Evolutionary conservation across 371 early-diverging fungal genomes (phyloP).

Genomic region (Batrachochytrium dendrobatidis): DNA sequence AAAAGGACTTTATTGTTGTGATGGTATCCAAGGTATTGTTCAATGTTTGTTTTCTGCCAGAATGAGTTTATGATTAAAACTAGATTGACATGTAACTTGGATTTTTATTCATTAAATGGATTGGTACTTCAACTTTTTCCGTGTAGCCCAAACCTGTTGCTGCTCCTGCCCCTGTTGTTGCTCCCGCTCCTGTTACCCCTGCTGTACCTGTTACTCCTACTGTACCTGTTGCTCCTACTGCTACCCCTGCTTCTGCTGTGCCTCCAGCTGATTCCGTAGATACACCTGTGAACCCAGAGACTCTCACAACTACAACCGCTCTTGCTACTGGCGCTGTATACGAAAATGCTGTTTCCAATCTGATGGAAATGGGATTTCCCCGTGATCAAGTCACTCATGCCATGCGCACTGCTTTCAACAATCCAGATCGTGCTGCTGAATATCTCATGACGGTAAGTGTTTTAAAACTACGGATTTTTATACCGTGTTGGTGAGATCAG

Average conservation of each 20-base stretch:
- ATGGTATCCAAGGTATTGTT: conserved; percentile 84
- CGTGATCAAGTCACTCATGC: conserved; percentile 79
- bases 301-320: conserved; percentile 30
- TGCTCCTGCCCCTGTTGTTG: conserved; percentile 23
- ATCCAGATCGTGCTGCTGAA: conserved; percentile 95
- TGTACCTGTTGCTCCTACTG: conserved; percentile 18
- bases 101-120: not conserved
- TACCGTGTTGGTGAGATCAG: too few relatives aligned
- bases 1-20: conserved; percentile 88
- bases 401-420: conserved; percentile 93
- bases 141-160: conserved; percentile 51
- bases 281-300: conserved; percentile 23
- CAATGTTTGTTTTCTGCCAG: not conserved
- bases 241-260: conserved; percentile 18
- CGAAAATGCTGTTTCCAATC: conserved; percentile 72
- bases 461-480: not conserved
- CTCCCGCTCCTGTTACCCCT: conserved; percentile 25
- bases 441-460: conserved; percentile 77
- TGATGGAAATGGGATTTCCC: conserved; percentile 94
- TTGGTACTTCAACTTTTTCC: not conserved
- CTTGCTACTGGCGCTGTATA: conserved; percentile 32
- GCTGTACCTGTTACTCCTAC: conserved; percentile 22
- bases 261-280: conserved; percentile 16
- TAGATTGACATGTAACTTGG: not conserved
- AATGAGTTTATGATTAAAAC: not conserved